Evolutionary conservation across 179 eudicot species (phyloP).

Genomic region (Pouteria campechiana): DNA sequence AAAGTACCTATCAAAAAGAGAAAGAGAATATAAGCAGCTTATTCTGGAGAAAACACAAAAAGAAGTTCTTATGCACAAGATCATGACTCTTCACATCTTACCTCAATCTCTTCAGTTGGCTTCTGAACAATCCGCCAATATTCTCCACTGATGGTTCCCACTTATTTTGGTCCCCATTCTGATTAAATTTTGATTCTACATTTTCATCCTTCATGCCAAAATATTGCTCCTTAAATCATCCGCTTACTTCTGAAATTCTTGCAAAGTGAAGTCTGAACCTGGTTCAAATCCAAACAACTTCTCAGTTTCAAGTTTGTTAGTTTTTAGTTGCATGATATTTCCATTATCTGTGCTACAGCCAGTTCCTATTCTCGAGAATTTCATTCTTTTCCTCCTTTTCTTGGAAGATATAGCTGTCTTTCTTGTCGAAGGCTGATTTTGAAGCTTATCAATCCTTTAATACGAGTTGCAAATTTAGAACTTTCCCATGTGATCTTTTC

Average conservation of each 20-base stretch:
- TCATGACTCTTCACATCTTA: slow-evolving; percentile 19
- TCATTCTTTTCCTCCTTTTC: slow-evolving; percentile 26
- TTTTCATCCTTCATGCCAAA: slow-evolving; percentile 23
- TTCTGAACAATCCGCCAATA: slow-evolving; percentile 63
- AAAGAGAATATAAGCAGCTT: slow-evolving; percentile 4
- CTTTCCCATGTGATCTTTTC: slow-evolving; percentile 32
- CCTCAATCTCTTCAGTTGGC: slow-evolving; percentile 72
- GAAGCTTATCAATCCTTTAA: slow-evolving; percentile 34
- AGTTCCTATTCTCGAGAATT: slow-evolving; percentile 4
- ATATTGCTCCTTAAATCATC: slow-evolving; percentile 49
- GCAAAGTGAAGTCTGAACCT: slow-evolving; percentile 47
- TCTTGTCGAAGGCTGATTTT: slow-evolving; percentile 14
- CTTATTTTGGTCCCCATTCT: slow-evolving; percentile 4
- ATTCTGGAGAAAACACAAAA: neutral
- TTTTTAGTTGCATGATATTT: slow-evolving; percentile 10
- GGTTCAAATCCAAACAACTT: slow-evolving; percentile 21
- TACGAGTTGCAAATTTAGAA: slow-evolving; percentile 29
- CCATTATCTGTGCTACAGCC: slow-evolving; percentile 19
- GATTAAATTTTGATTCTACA: slow-evolving; percentile 8
- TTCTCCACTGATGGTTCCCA: slow-evolving; percentile 32
- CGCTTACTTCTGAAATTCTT: slow-evolving; percentile 55
- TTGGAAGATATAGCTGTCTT: slow-evolving; percentile 12
- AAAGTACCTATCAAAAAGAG: slow-evolving; percentile 39
- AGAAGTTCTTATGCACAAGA: neutral
- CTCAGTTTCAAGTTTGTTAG: no score